Percentiles rank a stretch among this genome's conserved stretches.
Evolutionary conservation across 2,329 filamentous ascomycete species (phyloP).

Genomic region (Hymenoscyphus fraxineus): DNA sequence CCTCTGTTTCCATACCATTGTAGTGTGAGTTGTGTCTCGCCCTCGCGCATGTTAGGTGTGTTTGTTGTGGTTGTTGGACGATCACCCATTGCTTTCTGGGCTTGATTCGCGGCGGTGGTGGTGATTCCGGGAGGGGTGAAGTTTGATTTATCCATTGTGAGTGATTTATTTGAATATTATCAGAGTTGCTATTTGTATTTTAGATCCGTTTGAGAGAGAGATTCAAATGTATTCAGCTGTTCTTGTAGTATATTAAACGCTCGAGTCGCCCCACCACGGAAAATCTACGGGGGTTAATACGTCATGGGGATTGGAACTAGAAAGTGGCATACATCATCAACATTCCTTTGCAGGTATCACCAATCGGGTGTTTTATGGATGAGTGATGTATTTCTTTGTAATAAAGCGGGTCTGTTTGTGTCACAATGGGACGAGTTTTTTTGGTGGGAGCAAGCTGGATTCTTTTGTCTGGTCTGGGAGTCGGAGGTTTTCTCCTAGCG

Average conservation of each 20-base stretch:
- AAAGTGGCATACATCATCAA: neutral
- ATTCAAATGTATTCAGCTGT: neutral
- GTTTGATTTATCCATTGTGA: constrained; percentile 4
- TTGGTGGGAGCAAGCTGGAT: neutral
- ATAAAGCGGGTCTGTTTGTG: neutral
- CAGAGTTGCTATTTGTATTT: constrained; percentile 1
- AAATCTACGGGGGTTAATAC: constrained; percentile 3
- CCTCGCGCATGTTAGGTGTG: constrained; percentile 9
- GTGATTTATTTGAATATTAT: neutral
- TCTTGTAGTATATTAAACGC: neutral
- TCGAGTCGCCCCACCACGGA: neutral
- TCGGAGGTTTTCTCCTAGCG: neutral
- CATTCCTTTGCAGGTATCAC: neutral
- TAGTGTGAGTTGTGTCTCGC: constrained; percentile 16
- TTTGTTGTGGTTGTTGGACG: constrained; percentile 18
- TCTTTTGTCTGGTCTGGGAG: neutral
- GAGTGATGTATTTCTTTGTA: neutral
- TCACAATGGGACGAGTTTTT: no score
- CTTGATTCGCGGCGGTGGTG: constrained; percentile 20
- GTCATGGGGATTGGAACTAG: neutral
- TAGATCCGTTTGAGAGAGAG: neutral
- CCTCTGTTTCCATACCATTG: constrained; percentile 21
- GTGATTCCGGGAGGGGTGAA: constrained; percentile 18
- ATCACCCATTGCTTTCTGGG: constrained; percentile 18
- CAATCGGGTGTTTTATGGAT: neutral